Evolutionary conservation across 352 stramenopile species (phyloP), one percentile per base, ranked within the genome.

Genomic region (Phytophthora gonapodyides): DNA sequence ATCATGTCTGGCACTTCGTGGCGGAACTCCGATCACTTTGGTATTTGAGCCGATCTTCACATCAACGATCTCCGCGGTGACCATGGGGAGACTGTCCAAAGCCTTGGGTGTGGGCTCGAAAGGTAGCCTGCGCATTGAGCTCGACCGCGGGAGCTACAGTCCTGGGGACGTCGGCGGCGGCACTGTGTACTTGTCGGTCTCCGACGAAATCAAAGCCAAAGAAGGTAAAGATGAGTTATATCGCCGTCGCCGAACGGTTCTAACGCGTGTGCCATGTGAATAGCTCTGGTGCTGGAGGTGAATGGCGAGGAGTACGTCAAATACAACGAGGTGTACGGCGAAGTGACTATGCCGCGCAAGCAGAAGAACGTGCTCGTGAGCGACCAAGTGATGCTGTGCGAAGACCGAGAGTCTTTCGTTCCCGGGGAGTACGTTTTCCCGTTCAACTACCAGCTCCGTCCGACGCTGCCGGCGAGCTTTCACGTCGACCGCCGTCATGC

Each of bases 341-440:
- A 70, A 40, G 6, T 11, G 16, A 16, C 15, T 1, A 13, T 70
- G 9, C 62, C 55, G 8, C 56, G 21, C 48, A 65, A 57, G 19
- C 62, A 66, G 19, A 35, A 4, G 15, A 61, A 66, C 42, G 43
- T 42, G 43, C 35, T 66, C 7, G 24, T 70, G 35, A 16, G 34
- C 21, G 56, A 70, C 38, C 57, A 81, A 62, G 72, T 88, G 31
- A 58, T 82, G 40, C 52, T 75, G 13, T 79, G 56, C 7, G 63
- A 70, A 9, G 45, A 86, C 11, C 80, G 74, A 9, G 66, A 81
- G 33, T 56, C 70, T 9, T 87, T 85, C 35, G 52, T 70, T 9
- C 65, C 79, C 0, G 82, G 82, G 10, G 61, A 75, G 30, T 64
- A 71, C 56, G 57, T 68, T 13, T 75, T 71, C 36, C 56, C 61